Evolutionary conservation across 2,329 filamentous ascomycete species (phyloP), one percentile per base, ranked within the genome.

Genomic region (Seiridium cupressi): DNA sequence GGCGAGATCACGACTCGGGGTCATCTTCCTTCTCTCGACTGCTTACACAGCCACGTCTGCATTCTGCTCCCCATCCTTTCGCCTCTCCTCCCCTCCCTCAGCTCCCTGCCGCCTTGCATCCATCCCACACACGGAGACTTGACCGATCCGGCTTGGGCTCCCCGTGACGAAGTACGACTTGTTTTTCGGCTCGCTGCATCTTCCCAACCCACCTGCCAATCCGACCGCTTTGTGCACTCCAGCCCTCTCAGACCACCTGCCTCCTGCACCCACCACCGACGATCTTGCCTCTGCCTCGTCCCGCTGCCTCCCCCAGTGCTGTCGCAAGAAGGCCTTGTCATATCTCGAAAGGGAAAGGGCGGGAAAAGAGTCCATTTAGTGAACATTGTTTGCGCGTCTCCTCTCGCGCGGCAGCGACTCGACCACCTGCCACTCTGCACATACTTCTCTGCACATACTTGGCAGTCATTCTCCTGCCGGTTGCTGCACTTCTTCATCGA

Each of bases 101-200:
- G 26, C 51, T 18, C 18, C 49, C 36, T 26, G 36, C 51, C 11
- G 51, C 38, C n/a, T 55, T 35, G 38, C 51, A 18, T 44, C 51
- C 18, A 32, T 44, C 38, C 36, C 18, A 55, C 51, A 11, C 26
- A 42, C 36, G 40, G 51, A 55, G 51, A 18, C 44, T 26, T 57
- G 42, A 48, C 54, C 40, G 46, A 58, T 49, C 55, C 46, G 46
- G 55, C 55, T 36, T 58, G 55, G 31, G 55, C 55, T 32, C 36
- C 34, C 51, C 46, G 44, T 51, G 44, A 58, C 55, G 55, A 58
- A 49, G 55, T 58, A 51, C 55, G 40, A 58, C 34, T n/a, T 58
- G 47, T 35, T 42, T 35, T 36, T 51, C 55, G 55, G 55, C 46
- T 59, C 47, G 35, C 49, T 59, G 55, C 55, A 38, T 58, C 55